Conservation (phyloP, 208 protist genomes). For the Leishmania aethiopica region DNA sequence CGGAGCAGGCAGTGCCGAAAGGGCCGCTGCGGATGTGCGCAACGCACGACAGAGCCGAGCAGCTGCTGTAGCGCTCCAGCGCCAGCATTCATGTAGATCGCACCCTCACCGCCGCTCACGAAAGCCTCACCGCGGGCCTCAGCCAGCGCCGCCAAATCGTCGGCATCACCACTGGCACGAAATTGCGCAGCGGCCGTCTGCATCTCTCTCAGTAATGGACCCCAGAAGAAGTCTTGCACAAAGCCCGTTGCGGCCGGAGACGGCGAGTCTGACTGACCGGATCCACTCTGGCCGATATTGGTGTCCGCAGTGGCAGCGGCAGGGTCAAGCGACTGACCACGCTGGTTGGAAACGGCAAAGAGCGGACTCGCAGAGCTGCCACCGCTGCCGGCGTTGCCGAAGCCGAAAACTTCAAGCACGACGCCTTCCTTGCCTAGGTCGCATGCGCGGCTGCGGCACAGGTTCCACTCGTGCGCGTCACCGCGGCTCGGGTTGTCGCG, state of each 20-base stretch:
- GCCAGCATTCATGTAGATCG: slow-evolving; percentile 21
- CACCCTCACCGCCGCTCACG: slow-evolving; percentile 1
- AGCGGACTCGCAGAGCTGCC: background rate
- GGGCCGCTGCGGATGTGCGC: slow-evolving; percentile 55
- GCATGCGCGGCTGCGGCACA: slow-evolving; percentile 43
- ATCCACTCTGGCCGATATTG: background rate
- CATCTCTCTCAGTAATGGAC: slow-evolving; percentile 23
- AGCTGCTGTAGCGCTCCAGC: slow-evolving; percentile 30
- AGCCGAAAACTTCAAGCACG: slow-evolving; percentile 70
- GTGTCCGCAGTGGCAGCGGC: background rate
- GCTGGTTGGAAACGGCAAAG: background rate
- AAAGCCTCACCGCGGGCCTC: background rate
- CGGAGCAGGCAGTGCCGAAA: slow-evolving; percentile 43
- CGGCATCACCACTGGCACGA: background rate
- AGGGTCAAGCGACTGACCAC: background rate
- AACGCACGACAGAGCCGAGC: slow-evolving; percentile 38
- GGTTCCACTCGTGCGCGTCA: slow-evolving; percentile 31
- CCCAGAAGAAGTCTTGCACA: slow-evolving; percentile 29
- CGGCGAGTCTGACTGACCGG: background rate
- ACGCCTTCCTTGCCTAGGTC: slow-evolving; percentile 61
- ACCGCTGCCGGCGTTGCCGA: slow-evolving; percentile 19
- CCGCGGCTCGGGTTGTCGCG: slow-evolving; percentile 67
- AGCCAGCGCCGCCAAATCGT: background rate
- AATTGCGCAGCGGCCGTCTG: background rate
- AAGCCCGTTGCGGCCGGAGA: background rate